Conservation (phyloP, 1,284 basidiomycete genomes). For the Ganoderma resinaceum region DNA sequence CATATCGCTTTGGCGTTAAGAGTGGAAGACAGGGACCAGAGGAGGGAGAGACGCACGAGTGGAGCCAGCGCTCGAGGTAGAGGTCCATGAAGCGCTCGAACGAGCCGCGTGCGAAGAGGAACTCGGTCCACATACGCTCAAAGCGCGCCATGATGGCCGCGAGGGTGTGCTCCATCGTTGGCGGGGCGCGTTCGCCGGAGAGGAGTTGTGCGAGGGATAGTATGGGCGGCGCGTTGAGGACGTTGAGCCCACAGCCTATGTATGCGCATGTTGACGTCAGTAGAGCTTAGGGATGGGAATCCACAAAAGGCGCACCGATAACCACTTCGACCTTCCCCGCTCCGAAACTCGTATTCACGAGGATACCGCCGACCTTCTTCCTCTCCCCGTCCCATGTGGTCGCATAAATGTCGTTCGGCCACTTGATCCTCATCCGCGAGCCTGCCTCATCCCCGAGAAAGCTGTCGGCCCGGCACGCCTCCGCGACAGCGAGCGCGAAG, state of each 20-base stretch:
- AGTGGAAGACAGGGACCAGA: neutral
- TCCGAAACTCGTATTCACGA: conserved; percentile 89
- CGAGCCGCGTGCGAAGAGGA: conserved; percentile 67
- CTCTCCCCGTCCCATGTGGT: conserved; percentile 57
- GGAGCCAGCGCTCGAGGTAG: conserved; percentile 87
- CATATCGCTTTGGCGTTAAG: neutral
- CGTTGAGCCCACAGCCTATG: conserved; percentile 90
- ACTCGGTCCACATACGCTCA: conserved; percentile 80
- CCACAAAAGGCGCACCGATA: conserved; percentile 63
- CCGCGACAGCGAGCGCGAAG: conserved; percentile 88
- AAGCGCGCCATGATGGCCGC: conserved; percentile 84
- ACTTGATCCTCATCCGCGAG: conserved; percentile 82
- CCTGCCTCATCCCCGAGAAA: conserved; percentile 62
- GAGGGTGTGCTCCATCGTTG: conserved; percentile 74
- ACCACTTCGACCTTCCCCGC: conserved; percentile 79
- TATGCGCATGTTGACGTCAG: neutral
- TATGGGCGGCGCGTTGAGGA: conserved; percentile 86
- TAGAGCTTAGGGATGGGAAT: neutral
- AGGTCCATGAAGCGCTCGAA: conserved; percentile 82
- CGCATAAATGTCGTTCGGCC: conserved; percentile 98
- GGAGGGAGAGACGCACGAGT: conserved; percentile 69
- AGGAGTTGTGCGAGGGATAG: conserved; percentile 83
- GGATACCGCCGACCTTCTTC: conserved; percentile 89
- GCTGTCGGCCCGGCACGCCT: conserved; percentile 70
- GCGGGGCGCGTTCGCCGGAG: conserved; percentile 48